Percentiles rank a stretch among this genome's conserved stretches.
Evolutionary conservation across 2,329 filamentous ascomycete species (phyloP).

Genomic region (Ophiocordyceps robertsii): DNA sequence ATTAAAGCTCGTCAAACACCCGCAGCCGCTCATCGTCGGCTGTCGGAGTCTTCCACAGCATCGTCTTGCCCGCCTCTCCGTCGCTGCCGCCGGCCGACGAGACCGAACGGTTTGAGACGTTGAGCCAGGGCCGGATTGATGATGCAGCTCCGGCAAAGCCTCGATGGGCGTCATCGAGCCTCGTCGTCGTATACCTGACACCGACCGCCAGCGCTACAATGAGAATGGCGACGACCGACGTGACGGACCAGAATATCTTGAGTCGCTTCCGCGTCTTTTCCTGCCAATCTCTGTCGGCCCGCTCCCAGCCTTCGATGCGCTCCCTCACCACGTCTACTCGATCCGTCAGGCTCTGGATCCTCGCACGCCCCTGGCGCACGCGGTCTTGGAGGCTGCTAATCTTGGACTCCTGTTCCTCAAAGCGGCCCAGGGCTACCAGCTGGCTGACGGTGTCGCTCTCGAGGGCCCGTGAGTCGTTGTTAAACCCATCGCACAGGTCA

Average conservation of each 20-base stretch:
- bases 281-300: constrained; percentile 53
- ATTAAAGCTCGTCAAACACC: constrained; percentile 33
- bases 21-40: constrained; percentile 23
- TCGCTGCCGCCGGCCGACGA: constrained; percentile 6
- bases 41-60: constrained; percentile 13
- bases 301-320: constrained; percentile 55
- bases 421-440: constrained; percentile 46
- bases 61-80: constrained; percentile 7
- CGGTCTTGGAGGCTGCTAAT: constrained; percentile 49
- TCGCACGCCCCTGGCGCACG: constrained; percentile 44
- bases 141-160: background rate
- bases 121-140: background rate
- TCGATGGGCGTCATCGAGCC: background rate
- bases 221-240: constrained; percentile 32
- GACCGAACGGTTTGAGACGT: constrained; percentile 5
- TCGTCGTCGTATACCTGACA: constrained; percentile 9
- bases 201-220: constrained; percentile 28
- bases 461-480: constrained; percentile 43
- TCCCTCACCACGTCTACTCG: constrained; percentile 51
- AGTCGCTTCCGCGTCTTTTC: constrained; percentile 51
- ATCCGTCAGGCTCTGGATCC: constrained; percentile 43
- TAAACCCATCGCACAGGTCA: constrained; percentile 44
- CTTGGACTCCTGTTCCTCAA: constrained; percentile 49
- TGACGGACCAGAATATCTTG: constrained; percentile 49
- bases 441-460: constrained; percentile 46